These are phyloP conservation scores for Elsinoe perseae DNA, from an alignment of 2,329 filamentous ascomycete species.

Conservation along the genomic window DNA sequence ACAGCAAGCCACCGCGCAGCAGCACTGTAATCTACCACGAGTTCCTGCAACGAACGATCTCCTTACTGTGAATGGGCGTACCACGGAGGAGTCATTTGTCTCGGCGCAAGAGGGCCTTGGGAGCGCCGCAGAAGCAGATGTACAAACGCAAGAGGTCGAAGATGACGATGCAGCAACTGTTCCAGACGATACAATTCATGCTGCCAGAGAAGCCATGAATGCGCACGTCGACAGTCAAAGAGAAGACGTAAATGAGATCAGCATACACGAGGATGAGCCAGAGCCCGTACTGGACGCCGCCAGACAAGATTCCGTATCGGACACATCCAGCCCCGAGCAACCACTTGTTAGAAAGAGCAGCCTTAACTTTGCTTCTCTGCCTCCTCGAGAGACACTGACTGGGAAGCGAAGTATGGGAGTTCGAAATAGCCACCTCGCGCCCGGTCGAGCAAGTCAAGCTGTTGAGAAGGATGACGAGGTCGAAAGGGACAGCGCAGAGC, in stretches of 20 bases:
- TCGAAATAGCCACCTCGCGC: conserved; percentile 68
- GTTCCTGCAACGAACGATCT: conserved; percentile 13
- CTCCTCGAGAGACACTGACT: conserved; percentile 78
- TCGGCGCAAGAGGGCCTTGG: conserved; percentile 40
- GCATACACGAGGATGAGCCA: conserved; percentile 31
- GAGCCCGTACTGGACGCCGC: conserved; percentile 38
- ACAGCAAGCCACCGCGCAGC: not conserved
- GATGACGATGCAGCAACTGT: conserved; percentile 30
- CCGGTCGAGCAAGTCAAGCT: conserved; percentile 47
- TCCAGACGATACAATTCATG: conserved; percentile 20
- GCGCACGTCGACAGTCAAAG: conserved; percentile 17
- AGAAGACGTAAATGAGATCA: conserved; percentile 22
- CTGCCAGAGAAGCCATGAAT: conserved; percentile 16
- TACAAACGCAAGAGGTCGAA: conserved; percentile 19
- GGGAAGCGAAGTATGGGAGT: conserved; percentile 74
- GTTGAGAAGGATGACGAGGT: conserved; percentile 25
- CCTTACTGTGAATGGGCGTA: conserved; percentile 5
- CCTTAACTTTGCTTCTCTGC: conserved; percentile 85
- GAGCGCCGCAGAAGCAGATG: conserved; percentile 18
- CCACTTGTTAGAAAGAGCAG: conserved; percentile 85
- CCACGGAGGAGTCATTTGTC: conserved; percentile 37
- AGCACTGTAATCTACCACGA: conserved; percentile 1
- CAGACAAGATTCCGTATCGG: conserved; percentile 51
- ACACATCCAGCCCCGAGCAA: conserved; percentile 65
- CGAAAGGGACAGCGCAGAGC: conserved; percentile 9